A percentile compares a stretch with the other conserved stretches of the same genome.
Conservation (phyloP, 257 asterid genomes). For the Haberlea rhodopensis region DNA sequence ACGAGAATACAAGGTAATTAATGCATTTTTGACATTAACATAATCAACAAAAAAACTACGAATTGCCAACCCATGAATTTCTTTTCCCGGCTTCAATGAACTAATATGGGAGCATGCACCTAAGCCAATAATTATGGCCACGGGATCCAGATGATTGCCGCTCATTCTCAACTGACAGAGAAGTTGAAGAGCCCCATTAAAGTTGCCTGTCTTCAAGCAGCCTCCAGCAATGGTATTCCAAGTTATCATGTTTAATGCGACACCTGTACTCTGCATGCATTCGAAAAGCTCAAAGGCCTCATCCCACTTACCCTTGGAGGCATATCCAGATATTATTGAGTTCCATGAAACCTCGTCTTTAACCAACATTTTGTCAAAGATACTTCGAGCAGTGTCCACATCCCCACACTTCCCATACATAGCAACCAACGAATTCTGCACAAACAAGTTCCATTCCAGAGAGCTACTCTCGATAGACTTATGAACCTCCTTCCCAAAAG, state of each 20-base stretch:
- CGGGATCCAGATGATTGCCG: constrained; percentile 51
- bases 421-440: constrained; percentile 78
- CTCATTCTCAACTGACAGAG: constrained; percentile 50
- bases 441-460: constrained; percentile 53
- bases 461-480: constrained; percentile 45
- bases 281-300: constrained; percentile 68
- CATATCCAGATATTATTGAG: constrained; percentile 69
- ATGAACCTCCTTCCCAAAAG: constrained; percentile 61
- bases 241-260: constrained; percentile 41
- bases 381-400: constrained; percentile 48
- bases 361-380: constrained; percentile 57
- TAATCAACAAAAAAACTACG: constrained; percentile 44
- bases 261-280: constrained; percentile 47
- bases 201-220: constrained; percentile 54
- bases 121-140: constrained; percentile 66
- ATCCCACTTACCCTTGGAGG: constrained; percentile 63
- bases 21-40: constrained; percentile 57
- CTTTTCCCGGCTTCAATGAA: constrained; percentile 55
- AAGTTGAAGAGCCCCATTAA: constrained; percentile 51
- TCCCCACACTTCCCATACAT: constrained; percentile 86
- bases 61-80: constrained; percentile 68
- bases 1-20: constrained; percentile 68
- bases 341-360: constrained; percentile 83
- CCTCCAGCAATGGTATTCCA: constrained; percentile 85
- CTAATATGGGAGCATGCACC: constrained; percentile 74